Evolutionary conservation across 805 yeast genomes (phyloP), one percentile per base, ranked within the genome.

Genomic region (Cyberlindnera americana): DNA sequence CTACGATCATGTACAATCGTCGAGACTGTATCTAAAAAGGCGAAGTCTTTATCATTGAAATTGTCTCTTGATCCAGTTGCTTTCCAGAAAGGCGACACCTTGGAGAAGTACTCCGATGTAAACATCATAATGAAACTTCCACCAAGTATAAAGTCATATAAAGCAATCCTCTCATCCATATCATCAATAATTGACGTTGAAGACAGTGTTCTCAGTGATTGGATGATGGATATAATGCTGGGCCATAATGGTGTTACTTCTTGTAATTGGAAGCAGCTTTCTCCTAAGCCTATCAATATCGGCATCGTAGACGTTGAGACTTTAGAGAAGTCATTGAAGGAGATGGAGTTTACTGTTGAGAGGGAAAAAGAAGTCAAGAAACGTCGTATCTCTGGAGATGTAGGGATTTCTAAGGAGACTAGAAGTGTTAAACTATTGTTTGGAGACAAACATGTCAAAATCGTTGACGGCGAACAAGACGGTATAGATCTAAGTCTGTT

Each of bases 181-280:
- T 11, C 30, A 30, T 13, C 47, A 19, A 24, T 43, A 13, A 10
- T 41, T 38, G 21, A 40, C 33, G 7, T 21, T 4, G 12, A 31
- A 27, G 37, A 47, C 29, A 23, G 30, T 33, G 15, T 23, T 4
- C 26, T 65, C 0, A 70, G 70, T 1, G 54, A 50, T 1, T 67
- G 73, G 73, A 35, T 68, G 0, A 27, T 43, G 8, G 63, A 62
- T 21, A 33, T 44, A 14, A 44, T 66, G 19, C 32, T 67, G 24
- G 69, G 66, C 3, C 60, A 51, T 47, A 67, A 67, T 3, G 49
- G 47, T 29, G 27, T 27, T 14, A 33, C 34, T 13, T 29, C 41
- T 8, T 44, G 40, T 1, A 14, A 19, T 15, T 43, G 38, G 38
- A 17, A 3, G 5, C 35, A 30, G n/a, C 10, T 35, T 12, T 17